Evolutionary conservation across 106 monocot genomes (phyloP), one percentile per base, ranked within the genome.

Genomic region (Dioscorea dumetorum): DNA sequence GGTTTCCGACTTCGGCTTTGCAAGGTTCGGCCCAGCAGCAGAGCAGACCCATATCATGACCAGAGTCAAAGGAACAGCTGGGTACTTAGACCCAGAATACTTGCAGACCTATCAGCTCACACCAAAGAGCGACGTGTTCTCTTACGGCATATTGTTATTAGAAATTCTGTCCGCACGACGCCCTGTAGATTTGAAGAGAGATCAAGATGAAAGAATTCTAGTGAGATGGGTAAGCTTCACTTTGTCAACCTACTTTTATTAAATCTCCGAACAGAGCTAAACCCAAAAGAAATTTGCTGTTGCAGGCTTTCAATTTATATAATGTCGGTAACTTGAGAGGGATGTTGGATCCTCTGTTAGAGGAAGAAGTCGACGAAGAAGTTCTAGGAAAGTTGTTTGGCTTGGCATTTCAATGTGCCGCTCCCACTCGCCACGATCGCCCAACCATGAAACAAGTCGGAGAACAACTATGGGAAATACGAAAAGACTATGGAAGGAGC

Each of bases 1-100:
- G 74, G 94, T 90, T 17, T 73, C 94, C 28, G 82, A 86, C 68
- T 94, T 94, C 76, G 94, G 94, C 5, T 87, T 94, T 74, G 94
- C 94, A 53, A 86, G 82, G 68, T 70, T 57, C 66, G 90, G 94
- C 1, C 73, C 82, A 22, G 73, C 61, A 17, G 67, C 74, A 12
- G 86, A 84, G 4, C 73, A 93, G 78, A 90, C 77, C 49, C 90
- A 94, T 50, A 80, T 90, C 50, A 76, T 73, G 14, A 90, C 94
- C 20, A 84, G 77, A 80, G 89, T 90, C 22, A 89, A 90, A 82
- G 94, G 94, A 61, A 94, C 94, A 22, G 84, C 84, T 34, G 94
- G 94, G n/a, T 94, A 94, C 59, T 77, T 94, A 17, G 94, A 94
- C 67, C 94, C 94, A 13, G 94, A 90, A 22, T 90, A 94, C 61